phyloP scores from a whole-genome alignment of 257 asterid species.

The Solanum lignicaule region DNA sequence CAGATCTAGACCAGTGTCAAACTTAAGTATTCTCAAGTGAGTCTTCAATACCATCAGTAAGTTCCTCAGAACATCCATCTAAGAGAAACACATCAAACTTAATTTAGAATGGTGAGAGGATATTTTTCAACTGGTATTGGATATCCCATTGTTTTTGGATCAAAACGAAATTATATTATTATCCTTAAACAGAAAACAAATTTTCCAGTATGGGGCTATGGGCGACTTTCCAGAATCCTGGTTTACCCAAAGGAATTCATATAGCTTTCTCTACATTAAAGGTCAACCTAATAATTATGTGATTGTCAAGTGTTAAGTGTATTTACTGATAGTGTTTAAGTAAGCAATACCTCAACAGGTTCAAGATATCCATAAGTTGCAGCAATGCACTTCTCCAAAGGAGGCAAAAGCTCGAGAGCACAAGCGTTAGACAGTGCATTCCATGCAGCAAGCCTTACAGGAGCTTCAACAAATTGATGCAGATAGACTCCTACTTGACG shows the following conservation, averaged over 20 bases:
- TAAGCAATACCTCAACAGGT: slow-evolving; percentile 73
- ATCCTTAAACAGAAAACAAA: neutral
- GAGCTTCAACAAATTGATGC: slow-evolving; percentile 59
- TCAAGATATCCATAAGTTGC: slow-evolving; percentile 65
- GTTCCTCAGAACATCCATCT: neutral
- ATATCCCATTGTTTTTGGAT: neutral
- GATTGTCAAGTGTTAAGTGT: neutral
- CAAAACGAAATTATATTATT: neutral
- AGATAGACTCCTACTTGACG: slow-evolving; percentile 77
- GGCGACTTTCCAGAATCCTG: neutral
- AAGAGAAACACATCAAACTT: neutral
- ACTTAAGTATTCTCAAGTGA: neutral
- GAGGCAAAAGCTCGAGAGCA: slow-evolving; percentile 81
- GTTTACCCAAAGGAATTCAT: neutral
- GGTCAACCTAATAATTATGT: neutral
- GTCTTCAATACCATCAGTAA: neutral
- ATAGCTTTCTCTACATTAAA: neutral
- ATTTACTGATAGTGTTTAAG: neutral
- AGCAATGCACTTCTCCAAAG: slow-evolving; percentile 42
- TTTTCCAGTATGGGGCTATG: neutral
- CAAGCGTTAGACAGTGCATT: slow-evolving; percentile 60
- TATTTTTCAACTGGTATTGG: neutral
- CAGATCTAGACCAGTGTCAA: neutral
- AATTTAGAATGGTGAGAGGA: neutral
- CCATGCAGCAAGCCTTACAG: slow-evolving; percentile 74